Percentiles rank a stretch among this genome's conserved stretches.
Evolutionary conservation across 192 early-diverging fungal species (phyloP).

Genomic region (Thamnidium elegans): DNA sequence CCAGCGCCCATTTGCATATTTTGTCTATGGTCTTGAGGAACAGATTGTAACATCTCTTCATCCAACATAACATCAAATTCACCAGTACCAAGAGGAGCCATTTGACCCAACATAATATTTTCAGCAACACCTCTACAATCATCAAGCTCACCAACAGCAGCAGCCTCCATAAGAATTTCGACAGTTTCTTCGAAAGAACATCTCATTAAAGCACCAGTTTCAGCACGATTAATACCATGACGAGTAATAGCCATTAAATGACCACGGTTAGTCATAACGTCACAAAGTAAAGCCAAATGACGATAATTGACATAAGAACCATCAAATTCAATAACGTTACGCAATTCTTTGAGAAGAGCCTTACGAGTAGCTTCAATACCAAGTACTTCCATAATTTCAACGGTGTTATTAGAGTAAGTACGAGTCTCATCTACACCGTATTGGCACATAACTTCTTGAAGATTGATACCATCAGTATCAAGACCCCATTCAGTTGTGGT

Average conservation of each 20-base stretch:
- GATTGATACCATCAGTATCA: conserved; percentile 92
- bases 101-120: conserved; percentile 96
- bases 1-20: conserved; percentile 49
- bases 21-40: conserved; percentile 51
- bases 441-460: conserved; percentile 81
- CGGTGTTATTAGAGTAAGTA: conserved; percentile 90
- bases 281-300: conserved; percentile 91
- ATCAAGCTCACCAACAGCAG: conserved; percentile 86
- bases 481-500: conserved; percentile 72
- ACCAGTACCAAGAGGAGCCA: conserved; percentile 94
- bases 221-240: conserved; percentile 95
- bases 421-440: conserved; percentile 77
- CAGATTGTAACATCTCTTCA: conserved; percentile 83
- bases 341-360: conserved; percentile 84
- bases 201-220: conserved; percentile 90
- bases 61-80: conserved; percentile 92
- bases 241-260: conserved; percentile 95
- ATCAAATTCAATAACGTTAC: conserved; percentile 91
- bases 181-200: conserved; percentile 99
- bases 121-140: conserved; percentile 96
- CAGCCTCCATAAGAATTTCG: conserved; percentile 95
- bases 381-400: conserved; percentile 88
- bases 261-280: conserved; percentile 95
- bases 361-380: conserved; percentile 97
- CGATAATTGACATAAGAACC: conserved; percentile 99